Percentiles rank a stretch among this genome's conserved stretches.
phyloP scores from a whole-genome alignment of 2,329 filamentous ascomycete species.

The Fusarium anthophilum region DNA sequence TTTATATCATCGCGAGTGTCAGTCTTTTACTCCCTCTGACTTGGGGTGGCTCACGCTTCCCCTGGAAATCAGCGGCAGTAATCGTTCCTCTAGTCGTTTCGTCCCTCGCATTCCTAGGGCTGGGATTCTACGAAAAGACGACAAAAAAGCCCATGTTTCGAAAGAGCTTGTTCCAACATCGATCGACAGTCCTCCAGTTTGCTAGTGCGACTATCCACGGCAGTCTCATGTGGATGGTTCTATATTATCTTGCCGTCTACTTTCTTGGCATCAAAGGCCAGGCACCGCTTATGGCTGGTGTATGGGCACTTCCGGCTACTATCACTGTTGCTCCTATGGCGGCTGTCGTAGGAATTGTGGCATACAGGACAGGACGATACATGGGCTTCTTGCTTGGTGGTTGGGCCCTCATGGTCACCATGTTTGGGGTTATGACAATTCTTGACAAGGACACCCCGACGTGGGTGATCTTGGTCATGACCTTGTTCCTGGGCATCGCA shows the following conservation, averaged over 20 bases:
- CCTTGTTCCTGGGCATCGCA: conserved; percentile 67
- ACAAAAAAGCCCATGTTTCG: conserved; percentile 38
- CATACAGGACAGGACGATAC: conserved; percentile 66
- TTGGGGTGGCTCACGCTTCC: conserved; percentile 31
- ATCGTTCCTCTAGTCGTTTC: conserved; percentile 70
- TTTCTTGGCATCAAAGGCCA: conserved; percentile 38
- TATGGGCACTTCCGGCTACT: conserved; percentile 67
- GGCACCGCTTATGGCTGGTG: conserved; percentile 41
- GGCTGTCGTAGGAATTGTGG: conserved; percentile 63
- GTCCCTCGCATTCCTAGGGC: conserved; percentile 52
- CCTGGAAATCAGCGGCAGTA: conserved; percentile 44
- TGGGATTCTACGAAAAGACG: conserved; percentile 33
- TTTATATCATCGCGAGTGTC: conserved; percentile 57
- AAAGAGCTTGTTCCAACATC: conserved; percentile 30
- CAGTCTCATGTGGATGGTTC: conserved; percentile 42
- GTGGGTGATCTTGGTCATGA: conserved; percentile 67
- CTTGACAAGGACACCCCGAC: conserved; percentile 60
- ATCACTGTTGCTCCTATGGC: conserved; percentile 71
- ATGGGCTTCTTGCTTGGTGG: conserved; percentile 69
- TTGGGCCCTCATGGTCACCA: conserved; percentile 68
- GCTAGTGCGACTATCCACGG: conserved; percentile 37
- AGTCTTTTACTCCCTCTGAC: conserved; percentile 27
- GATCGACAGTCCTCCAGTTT: conserved; percentile 36
- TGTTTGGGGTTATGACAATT: conserved; percentile 64
- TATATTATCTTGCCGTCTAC: conserved; percentile 44